phyloP scores from a whole-genome alignment of 768 basidiomycete genomes.

The Hysterangium stoloniferum region DNA sequence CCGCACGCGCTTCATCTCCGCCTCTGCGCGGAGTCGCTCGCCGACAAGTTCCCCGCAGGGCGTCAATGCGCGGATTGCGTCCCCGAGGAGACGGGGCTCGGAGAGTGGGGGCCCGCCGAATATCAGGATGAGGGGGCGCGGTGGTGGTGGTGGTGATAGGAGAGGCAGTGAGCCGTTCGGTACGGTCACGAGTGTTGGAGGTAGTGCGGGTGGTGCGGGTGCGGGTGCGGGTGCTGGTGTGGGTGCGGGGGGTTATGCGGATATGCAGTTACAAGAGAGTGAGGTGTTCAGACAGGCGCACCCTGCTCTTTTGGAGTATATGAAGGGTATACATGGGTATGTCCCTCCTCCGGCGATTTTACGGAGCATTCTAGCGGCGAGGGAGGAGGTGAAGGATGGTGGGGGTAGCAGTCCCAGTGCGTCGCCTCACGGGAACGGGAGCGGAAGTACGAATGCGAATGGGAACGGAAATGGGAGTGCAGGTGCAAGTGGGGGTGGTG shows the following conservation, averaged over 20 bases:
- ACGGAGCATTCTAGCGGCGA: slow-evolving; percentile 1
- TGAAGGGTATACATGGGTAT: slow-evolving; percentile 23
- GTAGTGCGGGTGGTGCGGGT: too few relatives aligned
- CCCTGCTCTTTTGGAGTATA: slow-evolving; percentile 25
- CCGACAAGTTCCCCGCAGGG: slow-evolving; percentile 12
- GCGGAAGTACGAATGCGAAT: too few relatives aligned
- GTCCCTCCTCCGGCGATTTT: slow-evolving; percentile 3
- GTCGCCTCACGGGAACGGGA: too few relatives aligned
- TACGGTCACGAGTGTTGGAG: too few relatives aligned
- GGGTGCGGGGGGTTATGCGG: too few relatives aligned
- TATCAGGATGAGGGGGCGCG: not conserved
- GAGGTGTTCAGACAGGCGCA: slow-evolving; percentile 20
- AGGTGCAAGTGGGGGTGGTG: not conserved
- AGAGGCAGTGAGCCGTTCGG: slow-evolving; percentile 14
- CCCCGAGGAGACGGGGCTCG: slow-evolving; percentile 12
- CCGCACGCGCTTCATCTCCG: slow-evolving; percentile 56
- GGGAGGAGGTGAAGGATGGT: too few relatives aligned
- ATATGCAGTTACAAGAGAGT: slow-evolving; percentile 18
- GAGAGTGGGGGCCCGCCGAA: slow-evolving; percentile 8
- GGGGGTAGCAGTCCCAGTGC: too few relatives aligned
- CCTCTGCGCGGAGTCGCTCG: slow-evolving; percentile 27
- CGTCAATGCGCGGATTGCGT: slow-evolving; percentile 11
- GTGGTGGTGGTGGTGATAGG: not conserved
- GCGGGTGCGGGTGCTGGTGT: too few relatives aligned
- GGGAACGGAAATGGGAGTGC: too few relatives aligned